phyloP scores from a whole-genome alignment of 129 eudicot species.

The Smallanthus sonchifolius region DNA sequence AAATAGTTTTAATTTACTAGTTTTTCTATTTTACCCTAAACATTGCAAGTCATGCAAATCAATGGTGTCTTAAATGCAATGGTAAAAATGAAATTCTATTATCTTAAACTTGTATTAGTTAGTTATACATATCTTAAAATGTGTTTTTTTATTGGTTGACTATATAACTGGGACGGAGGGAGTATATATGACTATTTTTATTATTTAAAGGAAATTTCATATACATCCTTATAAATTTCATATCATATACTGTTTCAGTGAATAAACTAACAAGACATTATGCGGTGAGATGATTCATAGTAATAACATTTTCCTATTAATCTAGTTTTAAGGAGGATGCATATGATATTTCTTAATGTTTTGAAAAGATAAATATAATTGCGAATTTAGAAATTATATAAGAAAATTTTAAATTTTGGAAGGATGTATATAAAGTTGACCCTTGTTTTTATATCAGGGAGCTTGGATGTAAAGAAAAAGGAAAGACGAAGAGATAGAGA shows the following conservation, averaged over 20 bases:
- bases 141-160: background rate
- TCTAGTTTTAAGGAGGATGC: background rate
- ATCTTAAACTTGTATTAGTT: background rate
- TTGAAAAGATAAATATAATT: background rate
- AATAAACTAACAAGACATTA: background rate
- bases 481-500: slow-evolving; percentile 54
- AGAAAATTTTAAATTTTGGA: background rate
- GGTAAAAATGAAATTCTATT: background rate
- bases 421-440: background rate
- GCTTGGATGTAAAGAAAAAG: slow-evolving; percentile 57
- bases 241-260: background rate
- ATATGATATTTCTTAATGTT: background rate
- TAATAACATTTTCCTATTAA: background rate
- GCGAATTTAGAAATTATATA: background rate
- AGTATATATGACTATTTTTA: background rate
- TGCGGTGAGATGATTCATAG: background rate
- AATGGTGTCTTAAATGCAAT: background rate
- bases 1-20: background rate
- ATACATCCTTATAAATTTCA: background rate
- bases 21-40: background rate
- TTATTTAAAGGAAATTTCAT: background rate
- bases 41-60: background rate
- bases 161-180: background rate
- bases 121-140: background rate
- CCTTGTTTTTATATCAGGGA: slow-evolving; percentile 27